These are phyloP conservation scores for Didymella exigua DNA, from an alignment of 2,329 filamentous ascomycete genomes.

Conservation along the genomic window DNA sequence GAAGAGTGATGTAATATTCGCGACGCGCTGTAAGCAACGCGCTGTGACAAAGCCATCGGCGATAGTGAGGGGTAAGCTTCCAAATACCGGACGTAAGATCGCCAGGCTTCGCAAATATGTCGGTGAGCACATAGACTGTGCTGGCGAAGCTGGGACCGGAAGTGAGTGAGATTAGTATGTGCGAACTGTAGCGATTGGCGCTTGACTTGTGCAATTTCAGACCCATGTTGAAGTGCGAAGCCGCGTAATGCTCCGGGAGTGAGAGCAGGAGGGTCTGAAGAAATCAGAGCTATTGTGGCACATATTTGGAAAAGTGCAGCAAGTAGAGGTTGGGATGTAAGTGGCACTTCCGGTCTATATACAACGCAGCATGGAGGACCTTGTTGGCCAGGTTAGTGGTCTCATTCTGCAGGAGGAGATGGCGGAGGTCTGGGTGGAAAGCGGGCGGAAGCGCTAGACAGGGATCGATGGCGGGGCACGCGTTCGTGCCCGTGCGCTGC, in stretches of 20 bases:
- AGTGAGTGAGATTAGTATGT: not conserved
- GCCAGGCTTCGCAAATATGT: not conserved
- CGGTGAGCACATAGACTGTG: not conserved
- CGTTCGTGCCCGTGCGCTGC: constrained; percentile 9
- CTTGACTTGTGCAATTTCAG: not conserved
- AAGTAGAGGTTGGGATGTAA: too few relatives aligned
- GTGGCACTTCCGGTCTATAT: not conserved
- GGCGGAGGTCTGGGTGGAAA: not conserved
- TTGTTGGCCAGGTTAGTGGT: not conserved
- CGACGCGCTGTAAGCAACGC: not conserved
- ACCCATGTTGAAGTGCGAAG: not conserved
- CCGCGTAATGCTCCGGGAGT: not conserved
- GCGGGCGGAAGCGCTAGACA: constrained; percentile 6
- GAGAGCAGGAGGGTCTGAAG: not conserved
- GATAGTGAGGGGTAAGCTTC: constrained; percentile 15
- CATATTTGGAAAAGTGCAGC: not conserved
- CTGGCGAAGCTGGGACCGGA: not conserved
- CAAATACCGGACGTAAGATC: constrained; percentile 7
- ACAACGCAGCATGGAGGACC: not conserved
- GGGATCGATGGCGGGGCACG: constrained; percentile 5
- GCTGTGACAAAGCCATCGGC: constrained; percentile 9
- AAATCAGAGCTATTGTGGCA: not conserved
- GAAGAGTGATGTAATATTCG: constrained; percentile 1
- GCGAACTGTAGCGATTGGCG: too few relatives aligned
- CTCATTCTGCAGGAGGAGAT: not conserved